A percentile compares a stretch with the other conserved stretches of the same genome.
These are phyloP conservation scores for Pseudopithomyces maydicus DNA, from an alignment of 2,329 filamentous ascomycete species.

Conservation along the genomic window DNA sequence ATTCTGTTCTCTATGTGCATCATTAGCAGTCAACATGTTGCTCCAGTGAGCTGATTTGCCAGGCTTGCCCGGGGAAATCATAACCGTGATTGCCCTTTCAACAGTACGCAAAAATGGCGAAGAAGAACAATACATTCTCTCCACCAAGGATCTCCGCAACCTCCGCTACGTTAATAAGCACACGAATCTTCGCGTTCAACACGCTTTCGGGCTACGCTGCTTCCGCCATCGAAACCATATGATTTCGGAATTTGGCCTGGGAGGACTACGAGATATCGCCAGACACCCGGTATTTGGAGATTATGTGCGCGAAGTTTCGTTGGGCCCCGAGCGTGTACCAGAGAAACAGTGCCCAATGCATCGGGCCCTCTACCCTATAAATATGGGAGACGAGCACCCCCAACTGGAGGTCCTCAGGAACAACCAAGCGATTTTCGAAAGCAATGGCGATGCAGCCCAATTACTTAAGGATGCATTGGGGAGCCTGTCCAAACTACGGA, in stretches of 20 bases:
- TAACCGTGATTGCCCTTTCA: not conserved
- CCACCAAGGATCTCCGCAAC: not conserved
- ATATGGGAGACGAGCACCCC: no score
- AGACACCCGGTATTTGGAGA: not conserved
- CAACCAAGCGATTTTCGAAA: not conserved
- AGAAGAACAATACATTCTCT: not conserved
- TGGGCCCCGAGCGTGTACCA: slow-evolving; percentile 4
- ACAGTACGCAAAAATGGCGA: not conserved
- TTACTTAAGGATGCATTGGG: not conserved
- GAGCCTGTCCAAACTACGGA: not conserved
- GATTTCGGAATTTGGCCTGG: slow-evolving; percentile 1
- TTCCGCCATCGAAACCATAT: slow-evolving; percentile 7
- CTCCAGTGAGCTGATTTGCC: not conserved
- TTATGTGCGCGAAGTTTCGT: not conserved
- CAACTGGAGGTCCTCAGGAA: not conserved
- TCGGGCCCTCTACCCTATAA: not conserved
- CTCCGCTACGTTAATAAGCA: slow-evolving; percentile 1
- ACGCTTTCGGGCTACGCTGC: slow-evolving; percentile 2
- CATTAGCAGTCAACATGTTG: no score
- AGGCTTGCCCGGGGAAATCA: not conserved
- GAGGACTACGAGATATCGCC: not conserved
- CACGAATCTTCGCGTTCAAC: not conserved
- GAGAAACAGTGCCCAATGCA: not conserved
- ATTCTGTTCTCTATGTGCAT: no score
- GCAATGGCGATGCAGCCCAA: not conserved